These are phyloP conservation scores for Spergularia bocconei DNA, from an alignment of 148 eudicot genomes.

Conservation along the genomic window DNA sequence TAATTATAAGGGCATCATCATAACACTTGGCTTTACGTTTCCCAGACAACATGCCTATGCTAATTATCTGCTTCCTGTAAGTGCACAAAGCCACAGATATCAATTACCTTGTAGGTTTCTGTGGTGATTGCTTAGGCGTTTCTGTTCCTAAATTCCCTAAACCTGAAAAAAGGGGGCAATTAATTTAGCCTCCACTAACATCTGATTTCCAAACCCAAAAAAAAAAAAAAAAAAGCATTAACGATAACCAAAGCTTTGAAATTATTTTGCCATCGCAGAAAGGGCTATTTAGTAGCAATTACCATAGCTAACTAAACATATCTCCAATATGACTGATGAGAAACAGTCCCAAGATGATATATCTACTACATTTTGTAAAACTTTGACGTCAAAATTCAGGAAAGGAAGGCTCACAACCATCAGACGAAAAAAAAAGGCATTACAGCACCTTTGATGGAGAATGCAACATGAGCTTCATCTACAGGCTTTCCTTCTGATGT, in stretches of 20 bases:
- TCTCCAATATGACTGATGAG: conserved; percentile 6
- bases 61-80: neutral
- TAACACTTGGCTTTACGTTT: neutral
- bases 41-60: neutral
- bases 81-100: neutral
- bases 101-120: conserved; percentile 50
- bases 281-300: neutral
- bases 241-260: neutral
- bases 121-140: conserved; percentile 82
- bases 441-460: conserved; percentile 65
- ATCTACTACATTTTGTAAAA: neutral
- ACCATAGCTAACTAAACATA: neutral
- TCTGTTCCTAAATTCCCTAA: conserved; percentile 61
- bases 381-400: neutral
- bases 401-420: neutral
- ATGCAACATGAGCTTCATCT: conserved; percentile 75
- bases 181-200: neutral
- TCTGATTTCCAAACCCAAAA: too few relatives aligned
- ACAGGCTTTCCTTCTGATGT: conserved; percentile 32
- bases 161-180: conserved; percentile 39
- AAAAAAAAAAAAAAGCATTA: too few relatives aligned
- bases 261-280: neutral
- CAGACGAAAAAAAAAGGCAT: neutral
- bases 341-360: neutral
- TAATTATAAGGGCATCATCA: neutral